A percentile compares a stretch with the other conserved stretches of the same genome.
These are phyloP conservation scores for Willaertia magna DNA, from an alignment of 208 protist species.

Conservation along the genomic window DNA sequence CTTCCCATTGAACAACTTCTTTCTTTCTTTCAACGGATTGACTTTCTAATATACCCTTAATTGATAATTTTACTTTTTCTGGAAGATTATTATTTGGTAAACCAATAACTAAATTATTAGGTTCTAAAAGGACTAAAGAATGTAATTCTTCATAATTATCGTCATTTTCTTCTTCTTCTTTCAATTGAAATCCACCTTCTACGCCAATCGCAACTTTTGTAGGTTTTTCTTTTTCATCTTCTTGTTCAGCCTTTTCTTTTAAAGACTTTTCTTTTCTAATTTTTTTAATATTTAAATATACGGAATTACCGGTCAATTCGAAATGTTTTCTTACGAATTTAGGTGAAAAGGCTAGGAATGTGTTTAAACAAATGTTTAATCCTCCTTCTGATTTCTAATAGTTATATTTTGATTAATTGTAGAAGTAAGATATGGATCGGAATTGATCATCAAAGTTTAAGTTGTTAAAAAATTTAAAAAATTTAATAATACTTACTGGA, in stretches of 20 bases:
- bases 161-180: not conserved
- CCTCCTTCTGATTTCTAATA: constrained; percentile 1
- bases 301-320: not conserved
- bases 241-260: not conserved
- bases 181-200: constrained; percentile 18
- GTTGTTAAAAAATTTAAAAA: not conserved
- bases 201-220: constrained; percentile 28
- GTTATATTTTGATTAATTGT: too few species aligned
- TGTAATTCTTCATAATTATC: not conserved
- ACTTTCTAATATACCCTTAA: constrained; percentile 13
- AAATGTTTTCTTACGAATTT: not conserved
- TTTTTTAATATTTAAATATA: constrained; percentile 6
- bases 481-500: not conserved
- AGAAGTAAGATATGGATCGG: too few species aligned
- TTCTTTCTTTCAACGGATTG: not conserved
- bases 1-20: constrained; percentile 25
- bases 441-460: not conserved
- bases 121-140: not conserved
- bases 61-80: not conserved
- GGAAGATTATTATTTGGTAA: constrained; percentile 1
- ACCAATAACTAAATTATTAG: not conserved
- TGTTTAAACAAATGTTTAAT: not conserved
- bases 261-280: not conserved
- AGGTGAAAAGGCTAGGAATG: not conserved
- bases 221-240: not conserved